Evolutionary conservation across 176 grass and related monocot species (phyloP).

Genomic region (Hyparrhenia diplandra): DNA sequence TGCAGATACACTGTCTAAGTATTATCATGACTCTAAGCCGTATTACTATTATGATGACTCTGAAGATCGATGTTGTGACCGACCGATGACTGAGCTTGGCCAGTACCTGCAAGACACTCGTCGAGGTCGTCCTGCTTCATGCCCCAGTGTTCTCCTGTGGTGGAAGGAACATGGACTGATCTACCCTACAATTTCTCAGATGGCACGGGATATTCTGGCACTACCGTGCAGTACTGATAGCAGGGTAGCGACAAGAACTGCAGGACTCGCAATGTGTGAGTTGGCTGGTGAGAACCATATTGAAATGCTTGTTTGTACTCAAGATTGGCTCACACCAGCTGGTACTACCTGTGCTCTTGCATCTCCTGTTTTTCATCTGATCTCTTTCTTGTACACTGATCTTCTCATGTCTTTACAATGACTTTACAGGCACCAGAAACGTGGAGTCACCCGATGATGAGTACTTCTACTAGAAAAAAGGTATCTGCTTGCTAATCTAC

Average conservation of each 20-base stretch:
- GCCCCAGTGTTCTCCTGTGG: constrained; percentile 21
- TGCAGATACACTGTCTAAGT: not conserved
- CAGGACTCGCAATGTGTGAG: not conserved
- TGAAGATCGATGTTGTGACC: not conserved
- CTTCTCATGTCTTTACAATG: too few relatives aligned
- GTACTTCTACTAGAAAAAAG: not conserved
- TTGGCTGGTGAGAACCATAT: not conserved
- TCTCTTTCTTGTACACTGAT: not conserved
- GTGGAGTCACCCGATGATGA: not conserved
- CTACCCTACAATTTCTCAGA: constrained; percentile 16
- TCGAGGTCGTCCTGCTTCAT: not conserved
- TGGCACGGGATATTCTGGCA: constrained; percentile 36
- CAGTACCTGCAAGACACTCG: constrained; percentile 28
- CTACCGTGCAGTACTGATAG: constrained; percentile 4
- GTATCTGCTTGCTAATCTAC: not conserved
- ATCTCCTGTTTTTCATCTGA: constrained; percentile 1
- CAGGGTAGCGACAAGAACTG: constrained; percentile 24
- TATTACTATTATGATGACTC: constrained; percentile 11
- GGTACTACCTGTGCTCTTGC: not conserved
- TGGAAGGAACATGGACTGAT: constrained; percentile 31
- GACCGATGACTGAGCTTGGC: constrained; percentile 27
- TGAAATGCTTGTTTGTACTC: constrained; percentile 20
- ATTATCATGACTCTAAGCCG: not conserved
- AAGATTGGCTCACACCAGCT: constrained; percentile 14
- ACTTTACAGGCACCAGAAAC: not conserved